Evolutionary conservation across 2,329 filamentous ascomycete genomes (phyloP), one percentile per base, ranked within the genome.

Genomic region (Pleoardoris graminearum): DNA sequence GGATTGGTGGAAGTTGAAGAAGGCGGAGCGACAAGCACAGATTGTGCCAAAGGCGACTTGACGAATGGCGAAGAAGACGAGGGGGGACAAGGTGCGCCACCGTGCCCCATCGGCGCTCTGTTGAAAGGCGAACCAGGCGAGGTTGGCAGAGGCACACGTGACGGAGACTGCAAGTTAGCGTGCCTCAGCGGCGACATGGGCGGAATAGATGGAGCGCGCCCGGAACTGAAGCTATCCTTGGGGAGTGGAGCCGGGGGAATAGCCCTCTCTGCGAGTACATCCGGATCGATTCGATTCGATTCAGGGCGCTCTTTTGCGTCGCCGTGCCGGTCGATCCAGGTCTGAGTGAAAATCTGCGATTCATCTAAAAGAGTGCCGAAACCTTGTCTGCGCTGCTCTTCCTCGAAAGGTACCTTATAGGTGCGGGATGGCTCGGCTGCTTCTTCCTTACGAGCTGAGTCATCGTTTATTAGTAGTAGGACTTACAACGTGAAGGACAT

Each of bases 201-300:
- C 14, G 36, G 32, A 4, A n/a, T 11, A 29, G 7, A 7, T 14
- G 3, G 14, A 7, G 19, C n/a, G 16, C 14, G 10, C 10, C 25
- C 12, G 8, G n/a, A n/a, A 10, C 27, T 3, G 41, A n/a, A 17
- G 30, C n/a, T 22, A 16, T 46, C 19, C 27, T 63, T 66, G 7
- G 59, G 60, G 5, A 63, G 55, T 1, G 64, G 54, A 6, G 59
- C 60, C 14, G 61, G 62, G 8, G 62, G 58, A 7, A 54, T 56
- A 35, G 60, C 51, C 14, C 62, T 58, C 33, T 66, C 61, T 4
- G 54, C 55, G n/a, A 59, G 49, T 4, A 65, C 57, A 29, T 63
- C 59, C 2, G 43, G 30, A 14, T 67, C 62, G 38, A 57, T 39
- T 23, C 52, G 57, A 23, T 55, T 59, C 1, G 59, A 61, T 6